Evolutionary conservation across 345 rosid species (phyloP), one percentile per base, ranked within the genome.

Genomic region (Eucalyptus pauciflora): DNA sequence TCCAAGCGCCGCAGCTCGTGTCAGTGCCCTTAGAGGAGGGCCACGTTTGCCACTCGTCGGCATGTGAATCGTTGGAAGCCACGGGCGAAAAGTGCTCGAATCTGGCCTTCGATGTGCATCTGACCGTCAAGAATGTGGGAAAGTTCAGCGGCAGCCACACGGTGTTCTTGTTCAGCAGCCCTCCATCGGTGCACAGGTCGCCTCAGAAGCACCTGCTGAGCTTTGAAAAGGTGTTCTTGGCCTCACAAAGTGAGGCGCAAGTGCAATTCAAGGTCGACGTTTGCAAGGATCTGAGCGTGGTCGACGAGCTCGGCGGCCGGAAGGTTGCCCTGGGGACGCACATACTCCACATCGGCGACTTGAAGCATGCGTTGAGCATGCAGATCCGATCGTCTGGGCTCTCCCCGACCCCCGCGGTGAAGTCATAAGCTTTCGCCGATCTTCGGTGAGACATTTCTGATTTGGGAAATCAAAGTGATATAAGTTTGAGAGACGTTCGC

Each of bases 221-320:
- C 18, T 97, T 97, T 80, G 92, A 97, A 89, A 97, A 96, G 93
- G 92, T 97, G n/a, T 87, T 51, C 46, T 52, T 97, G 91, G 79
- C 22, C 22, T 91, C 92, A 5, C 86, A 88, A 15, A 89, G 92
- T 16, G 91, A 91, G 67, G 52, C 88, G n/a, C 46, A 91, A 86
- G 95, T 96, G 58, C 92, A 86, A 25, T 96, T 97, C 88, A 92
- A 89, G 81, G 93, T 97, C 27, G 94, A 96, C 79, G 95, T 94
- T 24, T 97, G 99, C 89, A 95, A 92, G 92, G 96, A 97, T 91
- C 93, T 97, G 91, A 95, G 96, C 88, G 92, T 96, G 8, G 96
- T 94, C 7, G 99, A 95, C 87, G 97, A 97, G 89, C 25, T 22
- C 3, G 99, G 99, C 11, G 91, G 88, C 89, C 67, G 93, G 89